Evolutionary conservation across 768 basidiomycete species (phyloP), one percentile per base, ranked within the genome.

Genomic region (Dioszegia aurantiaca): DNA sequence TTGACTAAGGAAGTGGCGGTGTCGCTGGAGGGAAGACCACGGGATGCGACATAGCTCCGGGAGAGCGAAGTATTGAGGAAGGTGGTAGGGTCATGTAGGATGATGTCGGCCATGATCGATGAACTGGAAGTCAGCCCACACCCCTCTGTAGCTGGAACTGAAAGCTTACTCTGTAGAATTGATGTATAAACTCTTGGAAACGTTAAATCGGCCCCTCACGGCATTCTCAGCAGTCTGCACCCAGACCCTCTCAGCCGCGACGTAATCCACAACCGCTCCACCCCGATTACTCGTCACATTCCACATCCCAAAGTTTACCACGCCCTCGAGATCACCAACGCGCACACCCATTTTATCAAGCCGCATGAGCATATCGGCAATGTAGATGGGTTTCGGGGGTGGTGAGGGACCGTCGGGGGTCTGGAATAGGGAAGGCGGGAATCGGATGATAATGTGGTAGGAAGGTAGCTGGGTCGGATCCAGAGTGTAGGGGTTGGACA

Each of bases 121-220:
- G 60, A 63, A 31, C 62, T 66, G 43, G 9, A 10, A 16, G 45
- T 43, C 24, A 44, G 30, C 41, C 21, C 30, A 4, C 36, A 8
- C 31, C 37, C 1, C 11, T 60, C 27, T 19, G 65, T 41, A 12
- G 63, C 58, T 19, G 62, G 9, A 58, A 47, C 30, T 55, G 62
- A 27, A 58, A 61, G n/a, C 73, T 60, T 56, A 75, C 73, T 69
- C 65, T 4, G 71, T 69, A 6, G 62, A 63, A 54, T 72, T 76
- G 45, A 74, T 46, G 27, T 47, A 61, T 45, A 77, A 40, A n/a
- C 55, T 55, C 24, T 69, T 55, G 4, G 68, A 66, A 10, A 74
- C 59, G 48, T 77, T 77, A 46, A 61, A 75, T 19, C 37, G 60
- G 1, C 75, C 75, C 36, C 47, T 58, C 17, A 77, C 61, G 31